phyloP scores from a whole-genome alignment of 1,284 basidiomycete species.

The Butyriboletus appendiculatus region DNA sequence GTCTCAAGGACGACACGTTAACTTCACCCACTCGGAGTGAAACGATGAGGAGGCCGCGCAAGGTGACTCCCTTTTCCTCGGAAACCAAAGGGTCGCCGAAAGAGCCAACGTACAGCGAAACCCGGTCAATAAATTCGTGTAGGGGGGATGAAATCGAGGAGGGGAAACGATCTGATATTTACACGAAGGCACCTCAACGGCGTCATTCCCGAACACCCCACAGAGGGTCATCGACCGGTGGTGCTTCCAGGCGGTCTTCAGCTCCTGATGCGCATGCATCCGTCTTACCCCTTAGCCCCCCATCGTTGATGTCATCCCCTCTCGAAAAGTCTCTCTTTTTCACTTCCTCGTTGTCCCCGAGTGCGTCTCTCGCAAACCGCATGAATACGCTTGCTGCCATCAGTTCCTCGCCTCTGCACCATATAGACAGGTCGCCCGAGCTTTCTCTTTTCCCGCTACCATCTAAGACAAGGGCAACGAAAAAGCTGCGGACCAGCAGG shows the following conservation, averaged over 20 bases:
- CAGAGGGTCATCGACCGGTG: background rate
- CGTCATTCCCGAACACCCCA: conserved; percentile 9
- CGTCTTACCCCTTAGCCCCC: conserved; percentile 31
- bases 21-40: background rate
- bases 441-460: conserved; percentile 24
- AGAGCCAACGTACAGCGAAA: background rate
- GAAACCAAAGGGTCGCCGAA: background rate
- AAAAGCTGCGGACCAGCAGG: conserved; percentile 1
- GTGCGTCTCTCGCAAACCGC: conserved; percentile 17
- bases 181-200: conserved; percentile 19
- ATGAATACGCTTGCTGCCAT: background rate
- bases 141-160: background rate
- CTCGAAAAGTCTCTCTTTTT: conserved; percentile 34
- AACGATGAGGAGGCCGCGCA: background rate
- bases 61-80: conserved; percentile 13
- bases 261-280: conserved; percentile 21
- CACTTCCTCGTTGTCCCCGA: conserved; percentile 23
- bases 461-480: conserved; percentile 7
- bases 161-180: conserved; percentile 13
- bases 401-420: background rate
- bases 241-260: conserved; percentile 12
- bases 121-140: background rate
- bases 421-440: conserved; percentile 9
- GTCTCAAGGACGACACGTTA: background rate
- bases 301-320: conserved; percentile 32